Percentiles rank a stretch among this genome's conserved stretches.
phyloP scores from a whole-genome alignment of 75 land plant species.

The Gnetum montanum region DNA sequence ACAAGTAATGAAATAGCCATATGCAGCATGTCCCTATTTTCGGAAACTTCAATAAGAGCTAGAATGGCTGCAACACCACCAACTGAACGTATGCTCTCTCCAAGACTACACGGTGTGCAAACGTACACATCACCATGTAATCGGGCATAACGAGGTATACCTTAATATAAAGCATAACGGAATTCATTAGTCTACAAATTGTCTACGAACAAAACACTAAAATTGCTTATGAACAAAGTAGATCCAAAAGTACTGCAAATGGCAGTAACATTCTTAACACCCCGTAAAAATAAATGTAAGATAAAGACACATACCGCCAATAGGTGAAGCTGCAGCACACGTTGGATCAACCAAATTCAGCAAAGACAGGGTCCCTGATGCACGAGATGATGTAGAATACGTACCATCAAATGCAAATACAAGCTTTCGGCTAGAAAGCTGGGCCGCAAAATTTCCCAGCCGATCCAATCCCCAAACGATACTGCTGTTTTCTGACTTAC shows the following conservation, averaged over 20 bases:
- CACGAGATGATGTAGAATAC: slow-evolving; percentile 38
- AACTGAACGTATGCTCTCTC: slow-evolving; percentile 71
- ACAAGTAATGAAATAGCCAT: slow-evolving; percentile 77
- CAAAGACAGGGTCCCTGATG: slow-evolving; percentile 56
- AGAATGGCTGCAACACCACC: slow-evolving; percentile 92
- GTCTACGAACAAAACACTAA: too few species aligned
- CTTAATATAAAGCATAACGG: slow-evolving; percentile 23
- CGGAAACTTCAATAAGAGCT: slow-evolving; percentile 89
- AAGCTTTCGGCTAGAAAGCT: slow-evolving; percentile 80
- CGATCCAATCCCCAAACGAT: slow-evolving; percentile 94
- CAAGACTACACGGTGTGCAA: slow-evolving; percentile 77
- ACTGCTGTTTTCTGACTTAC: slow-evolving; percentile 68
- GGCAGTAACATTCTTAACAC: neutral
- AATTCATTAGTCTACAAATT: too few species aligned
- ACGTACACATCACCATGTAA: slow-evolving; percentile 79
- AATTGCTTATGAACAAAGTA: slow-evolving; percentile 1
- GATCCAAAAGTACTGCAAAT: neutral
- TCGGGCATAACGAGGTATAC: slow-evolving; percentile 90
- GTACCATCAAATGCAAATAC: slow-evolving; percentile 99
- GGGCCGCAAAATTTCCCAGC: slow-evolving; percentile 51
- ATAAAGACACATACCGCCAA: slow-evolving; percentile 64
- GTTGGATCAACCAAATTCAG: slow-evolving; percentile 90
- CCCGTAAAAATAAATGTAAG: neutral
- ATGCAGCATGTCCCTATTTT: slow-evolving; percentile 86
- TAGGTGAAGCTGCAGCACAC: slow-evolving; percentile 95